Evolutionary conservation across 768 basidiomycete species (phyloP), one percentile per base, ranked within the genome.

Genomic region (Chalciporus piperatus): DNA sequence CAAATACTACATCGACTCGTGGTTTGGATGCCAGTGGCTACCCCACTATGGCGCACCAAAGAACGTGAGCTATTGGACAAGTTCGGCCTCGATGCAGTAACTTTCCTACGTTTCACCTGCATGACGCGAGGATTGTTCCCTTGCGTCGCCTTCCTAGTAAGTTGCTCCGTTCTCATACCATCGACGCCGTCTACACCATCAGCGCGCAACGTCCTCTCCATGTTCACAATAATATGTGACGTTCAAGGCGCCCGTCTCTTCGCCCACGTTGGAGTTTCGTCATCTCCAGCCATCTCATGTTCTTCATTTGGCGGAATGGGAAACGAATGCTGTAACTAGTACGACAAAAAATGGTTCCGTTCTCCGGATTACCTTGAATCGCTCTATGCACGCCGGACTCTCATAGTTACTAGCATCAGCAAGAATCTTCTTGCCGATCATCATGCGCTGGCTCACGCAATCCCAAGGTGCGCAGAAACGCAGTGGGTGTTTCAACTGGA

Each of bases 81-180:
- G 67, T 74, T 91, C 68, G 96, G 96, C 22, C 83, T 97, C 10
- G 97, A 99, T 63, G 96, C 95, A 0, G 91, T 94, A 43, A 81
- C 88, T 19, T 99, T 88, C 69, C 81, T 99, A 20, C 87, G 96
- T 23, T 98, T 98, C 70, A 80, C 89, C 22, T 85, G 94, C 48
- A 81, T 99, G 71, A 78, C 87, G 64, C 86, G 92, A 17, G 77
- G 75, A 69, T 74, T 89, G 45, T 93, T 92, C 73, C 69, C 77
- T 22, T 70, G 72, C 28, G 75, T 92, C 51, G 84, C 85, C 1
- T 43, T 79, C 45, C 74, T 90, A 40, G 75, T 22, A 22, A 22
- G 80, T 17, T 91, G 89, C 60, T 80, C 71, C 43, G 72, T 91
- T 51, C 83, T 98, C 57, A 77, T 98, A 47, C 95, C 25, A 78